A percentile compares a stretch with the other conserved stretches of the same genome.
These are phyloP conservation scores for Nicotiana tabacum DNA, from an alignment of 257 asterid genomes.

Conservation along the genomic window DNA sequence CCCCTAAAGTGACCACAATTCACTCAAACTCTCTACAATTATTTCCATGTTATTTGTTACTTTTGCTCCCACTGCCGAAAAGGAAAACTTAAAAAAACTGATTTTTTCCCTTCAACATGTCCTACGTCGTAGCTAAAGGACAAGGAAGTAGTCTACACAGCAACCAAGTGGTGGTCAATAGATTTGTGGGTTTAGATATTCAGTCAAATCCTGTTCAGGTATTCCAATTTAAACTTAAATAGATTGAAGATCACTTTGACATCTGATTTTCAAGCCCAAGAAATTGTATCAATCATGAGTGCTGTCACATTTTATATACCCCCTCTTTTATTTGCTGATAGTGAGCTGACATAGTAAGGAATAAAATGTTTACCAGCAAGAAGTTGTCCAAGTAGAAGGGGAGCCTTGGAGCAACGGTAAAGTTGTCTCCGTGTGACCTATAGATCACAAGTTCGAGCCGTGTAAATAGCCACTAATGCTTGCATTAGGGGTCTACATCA, in stretches of 20 bases:
- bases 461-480: too few species aligned
- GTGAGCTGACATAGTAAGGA: neutral
- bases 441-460: too few species aligned
- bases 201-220: neutral
- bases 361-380: neutral
- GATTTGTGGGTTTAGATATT: too few species aligned
- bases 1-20: neutral
- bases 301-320: neutral
- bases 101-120: neutral
- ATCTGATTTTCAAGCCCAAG: neutral
- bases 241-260: neutral
- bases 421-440: too few species aligned
- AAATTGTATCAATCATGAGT: neutral
- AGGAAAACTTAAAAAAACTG: neutral
- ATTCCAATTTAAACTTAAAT: neutral
- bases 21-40: neutral
- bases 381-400: neutral
- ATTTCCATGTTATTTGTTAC: neutral
- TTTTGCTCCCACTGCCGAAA: neutral
- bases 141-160: neutral
- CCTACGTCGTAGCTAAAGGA: neutral
- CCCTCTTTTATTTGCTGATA: neutral
- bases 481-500: too few species aligned
- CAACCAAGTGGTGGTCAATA: neutral
- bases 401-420: too few species aligned